Evolutionary conservation across 768 basidiomycete species (phyloP).

Genomic region (Lactifluus subvellereus): DNA sequence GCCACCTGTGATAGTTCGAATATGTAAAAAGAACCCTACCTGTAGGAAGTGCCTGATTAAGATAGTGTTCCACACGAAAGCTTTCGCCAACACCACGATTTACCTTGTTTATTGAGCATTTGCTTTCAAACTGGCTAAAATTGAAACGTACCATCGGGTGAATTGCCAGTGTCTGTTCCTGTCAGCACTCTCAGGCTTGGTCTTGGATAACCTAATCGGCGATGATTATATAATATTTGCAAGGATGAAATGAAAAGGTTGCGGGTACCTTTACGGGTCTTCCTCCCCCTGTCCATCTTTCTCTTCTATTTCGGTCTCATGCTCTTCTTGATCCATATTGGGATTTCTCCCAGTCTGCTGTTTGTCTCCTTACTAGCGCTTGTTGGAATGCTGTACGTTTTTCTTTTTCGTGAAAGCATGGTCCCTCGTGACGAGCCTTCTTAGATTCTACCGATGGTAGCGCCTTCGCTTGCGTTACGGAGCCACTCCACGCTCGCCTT

Average conservation of each 20-base stretch:
- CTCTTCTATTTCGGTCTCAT: neutral
- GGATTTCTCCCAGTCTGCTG: neutral
- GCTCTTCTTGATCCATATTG: neutral
- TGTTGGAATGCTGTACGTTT: neutral
- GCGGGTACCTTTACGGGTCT: neutral
- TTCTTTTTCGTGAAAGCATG: neutral
- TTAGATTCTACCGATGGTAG: neutral
- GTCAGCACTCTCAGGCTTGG: too few species aligned
- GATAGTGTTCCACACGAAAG: too few species aligned
- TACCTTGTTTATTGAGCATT: too few species aligned
- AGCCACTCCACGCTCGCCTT: neutral
- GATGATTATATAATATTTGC: too few species aligned
- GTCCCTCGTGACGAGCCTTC: neutral
- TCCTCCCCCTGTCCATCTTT: neutral
- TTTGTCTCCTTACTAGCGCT: neutral
- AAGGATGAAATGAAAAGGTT: neutral
- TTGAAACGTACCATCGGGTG: too few species aligned
- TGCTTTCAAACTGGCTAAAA: too few species aligned
- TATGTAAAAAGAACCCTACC: too few species aligned
- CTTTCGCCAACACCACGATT: too few species aligned
- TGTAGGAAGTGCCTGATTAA: too few species aligned
- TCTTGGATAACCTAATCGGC: too few species aligned
- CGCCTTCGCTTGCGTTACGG: neutral
- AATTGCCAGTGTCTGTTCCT: too few species aligned
- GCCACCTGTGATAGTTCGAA: too few species aligned